Evolutionary conservation across 1,284 basidiomycete genomes (phyloP).

Genomic region (Malassezia pachydermatis): DNA sequence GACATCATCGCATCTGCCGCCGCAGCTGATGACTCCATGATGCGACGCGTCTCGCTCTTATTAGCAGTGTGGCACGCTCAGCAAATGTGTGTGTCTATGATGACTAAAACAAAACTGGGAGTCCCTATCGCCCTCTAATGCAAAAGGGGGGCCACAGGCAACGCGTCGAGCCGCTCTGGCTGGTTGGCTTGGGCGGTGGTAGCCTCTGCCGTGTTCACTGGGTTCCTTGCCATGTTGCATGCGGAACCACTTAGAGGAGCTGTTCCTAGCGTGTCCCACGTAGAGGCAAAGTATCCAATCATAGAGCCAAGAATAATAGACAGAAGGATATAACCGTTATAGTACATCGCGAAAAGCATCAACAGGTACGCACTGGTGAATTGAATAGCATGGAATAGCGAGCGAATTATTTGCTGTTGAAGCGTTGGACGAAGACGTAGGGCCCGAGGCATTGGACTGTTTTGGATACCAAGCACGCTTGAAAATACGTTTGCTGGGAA

Average conservation of each 20-base stretch:
- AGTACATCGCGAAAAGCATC: slow-evolving; percentile 43
- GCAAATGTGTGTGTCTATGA: too few relatives aligned
- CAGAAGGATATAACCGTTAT: slow-evolving; percentile 41
- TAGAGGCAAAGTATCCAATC: slow-evolving; percentile 37
- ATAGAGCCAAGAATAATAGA: slow-evolving; percentile 36
- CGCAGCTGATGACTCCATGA: not conserved
- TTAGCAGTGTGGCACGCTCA: too few relatives aligned
- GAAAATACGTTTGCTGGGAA: not conserved
- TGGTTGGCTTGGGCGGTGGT: too few relatives aligned
- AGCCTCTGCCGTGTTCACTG: too few relatives aligned
- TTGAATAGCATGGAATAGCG: slow-evolving; percentile 31
- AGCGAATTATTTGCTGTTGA: slow-evolving; percentile 33
- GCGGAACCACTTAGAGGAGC: not conserved
- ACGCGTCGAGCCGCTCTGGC: too few relatives aligned
- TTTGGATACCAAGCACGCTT: slow-evolving; percentile 18
- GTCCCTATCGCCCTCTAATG: too few relatives aligned
- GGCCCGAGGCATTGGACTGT: slow-evolving; percentile 12
- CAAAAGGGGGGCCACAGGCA: too few relatives aligned
- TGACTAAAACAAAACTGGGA: too few relatives aligned
- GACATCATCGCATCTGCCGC: not conserved
- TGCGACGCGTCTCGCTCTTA: too few relatives aligned
- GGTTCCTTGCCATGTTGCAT: too few relatives aligned
- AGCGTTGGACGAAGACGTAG: slow-evolving; percentile 12
- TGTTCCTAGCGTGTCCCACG: slow-evolving; percentile 29
- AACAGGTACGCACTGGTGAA: slow-evolving; percentile 40